Conservation (phyloP, 805 yeast genomes). For the Saccharomycopsis sp. region DNA sequence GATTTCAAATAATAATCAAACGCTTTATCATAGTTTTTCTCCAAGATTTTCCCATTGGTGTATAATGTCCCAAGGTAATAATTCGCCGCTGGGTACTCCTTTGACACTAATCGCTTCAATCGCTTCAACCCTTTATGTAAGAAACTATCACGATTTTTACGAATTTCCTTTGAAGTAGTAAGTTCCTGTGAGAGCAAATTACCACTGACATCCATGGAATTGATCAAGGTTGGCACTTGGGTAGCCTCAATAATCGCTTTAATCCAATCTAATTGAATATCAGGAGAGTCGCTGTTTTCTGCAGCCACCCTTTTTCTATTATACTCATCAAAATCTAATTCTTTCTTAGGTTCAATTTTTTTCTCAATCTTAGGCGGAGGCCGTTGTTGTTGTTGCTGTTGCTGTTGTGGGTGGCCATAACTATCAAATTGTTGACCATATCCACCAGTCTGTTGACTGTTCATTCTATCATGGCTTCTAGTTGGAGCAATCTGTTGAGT, state of each 20-base stretch:
- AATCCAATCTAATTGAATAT: slow-evolving; percentile 59
- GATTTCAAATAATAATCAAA: slow-evolving; percentile 54
- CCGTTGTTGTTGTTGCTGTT: slow-evolving; percentile 1
- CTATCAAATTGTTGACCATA: background rate
- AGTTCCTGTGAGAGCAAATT: slow-evolving; percentile 33
- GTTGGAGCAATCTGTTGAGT: slow-evolving; percentile 7
- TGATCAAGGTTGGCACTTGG: slow-evolving; percentile 34
- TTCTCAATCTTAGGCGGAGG: background rate
- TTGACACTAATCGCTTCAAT: slow-evolving; percentile 46
- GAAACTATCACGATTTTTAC: slow-evolving; percentile 49
- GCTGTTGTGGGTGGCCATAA: slow-evolving; percentile 4
- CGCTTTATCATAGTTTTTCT: slow-evolving; percentile 53
- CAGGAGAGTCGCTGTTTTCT: slow-evolving; percentile 31
- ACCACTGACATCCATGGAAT: slow-evolving; percentile 43
- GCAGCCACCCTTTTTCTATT: slow-evolving; percentile 14
- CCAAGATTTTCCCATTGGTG: slow-evolving; percentile 42
- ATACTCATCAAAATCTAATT: slow-evolving; percentile 17
- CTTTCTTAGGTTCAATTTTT: slow-evolving; percentile 9
- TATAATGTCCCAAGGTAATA: slow-evolving; percentile 57
- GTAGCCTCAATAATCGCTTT: slow-evolving; percentile 45
- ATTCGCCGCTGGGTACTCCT: slow-evolving; percentile 49
- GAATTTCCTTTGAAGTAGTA: slow-evolving; percentile 36
- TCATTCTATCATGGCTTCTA: background rate
- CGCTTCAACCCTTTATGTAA: slow-evolving; percentile 51
- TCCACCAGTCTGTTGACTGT: background rate